Evolutionary conservation across 768 basidiomycete genomes (phyloP), one percentile per base, ranked within the genome.

Genomic region (Chalciporus pseudorubinellus): DNA sequence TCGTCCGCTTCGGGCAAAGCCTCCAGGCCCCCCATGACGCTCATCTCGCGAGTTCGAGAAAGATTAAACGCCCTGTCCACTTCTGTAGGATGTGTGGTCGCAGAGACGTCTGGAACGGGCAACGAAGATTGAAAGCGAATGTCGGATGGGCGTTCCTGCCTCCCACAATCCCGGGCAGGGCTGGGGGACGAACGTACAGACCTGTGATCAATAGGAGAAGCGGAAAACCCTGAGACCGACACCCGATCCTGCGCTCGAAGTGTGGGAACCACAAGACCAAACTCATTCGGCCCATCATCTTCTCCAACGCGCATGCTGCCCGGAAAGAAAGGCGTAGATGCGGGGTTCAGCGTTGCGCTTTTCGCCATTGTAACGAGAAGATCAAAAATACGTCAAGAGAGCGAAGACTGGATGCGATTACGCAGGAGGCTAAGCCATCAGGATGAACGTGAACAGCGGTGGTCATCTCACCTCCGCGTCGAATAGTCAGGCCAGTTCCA

Each of bases 301-400:
- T 83, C 84, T 60, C 64, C 73, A 58, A 74, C 63, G 57, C 83
- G 82, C 59, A 81, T 65, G 48, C 50, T 61, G 48, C 85, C 86
- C 55, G 89, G 89, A 68, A 89, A 89, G 79, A 92, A 92, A 45
- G 89, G 89, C 67, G 83, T 83, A 52, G 89, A 92, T 55, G 87
- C 77, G 57, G 89, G 88, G 70, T 91, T 90, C 61, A 91, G 74
- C 53, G 86, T 78, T 62, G 81, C 84, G 62, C 83, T 87, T 78
- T 82, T 83, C 56, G 86, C 83, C 84, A 89, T 87, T 65, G 70
- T 73, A 65, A 58, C 53, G 59, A 57, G 57, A 46, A 44, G 52
- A 52, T 58, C 53, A 33, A 34, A 50, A 24, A 29, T 42, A 40
- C 38, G 26, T 21, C 28, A 14, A 53, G 65, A 66, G 64, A 68